Percentiles rank a stretch among this genome's conserved stretches.
These are phyloP conservation scores for Acanthamoeba healyi DNA, from an alignment of 208 protist species.

Conservation along the genomic window DNA sequence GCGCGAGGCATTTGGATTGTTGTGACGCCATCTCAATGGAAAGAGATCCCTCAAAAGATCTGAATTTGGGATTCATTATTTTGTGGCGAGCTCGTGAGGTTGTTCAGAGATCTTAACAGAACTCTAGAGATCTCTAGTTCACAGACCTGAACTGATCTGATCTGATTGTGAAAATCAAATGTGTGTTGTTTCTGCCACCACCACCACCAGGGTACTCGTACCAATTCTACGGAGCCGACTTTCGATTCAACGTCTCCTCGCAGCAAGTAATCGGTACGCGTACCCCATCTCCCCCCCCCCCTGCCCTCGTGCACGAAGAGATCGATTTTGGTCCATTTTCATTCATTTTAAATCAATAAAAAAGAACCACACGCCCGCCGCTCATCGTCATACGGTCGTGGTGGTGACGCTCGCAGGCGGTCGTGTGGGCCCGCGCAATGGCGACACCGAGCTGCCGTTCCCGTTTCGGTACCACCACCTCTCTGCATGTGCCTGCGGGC, in stretches of 20 bases:
- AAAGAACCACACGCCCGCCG: not conserved
- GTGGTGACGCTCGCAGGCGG: not conserved
- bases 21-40: no score
- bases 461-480: not conserved
- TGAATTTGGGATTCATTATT: not conserved
- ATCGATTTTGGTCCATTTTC: not conserved
- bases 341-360: not conserved
- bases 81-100: no score
- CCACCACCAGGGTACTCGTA: not conserved
- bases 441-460: slow-evolving; percentile 30
- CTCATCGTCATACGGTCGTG: not conserved
- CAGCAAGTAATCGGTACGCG: slow-evolving; percentile 52
- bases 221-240: slow-evolving; percentile 49
- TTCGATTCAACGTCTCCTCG: slow-evolving; percentile 44
- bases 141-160: not conserved
- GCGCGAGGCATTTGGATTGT: no score
- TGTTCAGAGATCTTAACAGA: no score
- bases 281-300: not conserved
- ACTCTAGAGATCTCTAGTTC: not conserved
- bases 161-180: not conserved
- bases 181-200: not conserved
- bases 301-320: not conserved
- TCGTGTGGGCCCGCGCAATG: slow-evolving; percentile 33
- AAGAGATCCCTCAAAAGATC: not conserved
- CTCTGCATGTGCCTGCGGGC: not conserved